Evolutionary conservation across 2,329 filamentous ascomycete genomes (phyloP), one percentile per base, ranked within the genome.

Genomic region (Ascochyta fabae): DNA sequence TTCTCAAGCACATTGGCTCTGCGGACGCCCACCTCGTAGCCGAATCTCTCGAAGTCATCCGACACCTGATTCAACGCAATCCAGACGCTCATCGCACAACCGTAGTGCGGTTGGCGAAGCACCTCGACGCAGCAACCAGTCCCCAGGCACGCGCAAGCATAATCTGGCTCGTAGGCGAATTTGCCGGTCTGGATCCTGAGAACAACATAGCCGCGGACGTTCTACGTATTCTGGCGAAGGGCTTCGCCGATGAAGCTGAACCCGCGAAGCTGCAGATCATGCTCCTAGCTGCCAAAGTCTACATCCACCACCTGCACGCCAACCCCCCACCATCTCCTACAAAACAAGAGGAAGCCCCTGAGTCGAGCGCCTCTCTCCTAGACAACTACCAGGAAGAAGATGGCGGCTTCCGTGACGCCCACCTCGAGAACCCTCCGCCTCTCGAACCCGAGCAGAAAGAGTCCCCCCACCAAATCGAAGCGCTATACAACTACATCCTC

Each of bases 101-200:
- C 0, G 92, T 98, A 1, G 86, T 98, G 31, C 86, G 92, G 42
- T 79, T 99, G 44, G 95, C 95, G 6, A 95, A 92, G 76, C 93
- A 96, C 59, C 84, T 99, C 2, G 95, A 97, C 69, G 90, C 89
- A 3, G 91, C 92, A 1, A 91, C 90, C 0, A 93, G 95, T 58
- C 88, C 95, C 1, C 89, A 92, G 58, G 95, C 95, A 3, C 85
- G 95, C 62, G 95, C 95, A 3, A 96, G 91, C 45, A 97, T 99
- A 60, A 90, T 99, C 65, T 99, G 95, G 95, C 85, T 99, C 0
- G 93, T 98, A 0, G 95, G 95, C 41, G 95, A 99, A 75, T 98
- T 96, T 67, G 87, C 94, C 0, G 91, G 92, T 0, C 76, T 89
- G 3, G 86, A 92, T 52, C 85, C 88, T 9, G 88, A 93, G 56